These are phyloP conservation scores for Talaromyces islandicus DNA, from an alignment of 2,329 filamentous ascomycete species.

Conservation along the genomic window DNA sequence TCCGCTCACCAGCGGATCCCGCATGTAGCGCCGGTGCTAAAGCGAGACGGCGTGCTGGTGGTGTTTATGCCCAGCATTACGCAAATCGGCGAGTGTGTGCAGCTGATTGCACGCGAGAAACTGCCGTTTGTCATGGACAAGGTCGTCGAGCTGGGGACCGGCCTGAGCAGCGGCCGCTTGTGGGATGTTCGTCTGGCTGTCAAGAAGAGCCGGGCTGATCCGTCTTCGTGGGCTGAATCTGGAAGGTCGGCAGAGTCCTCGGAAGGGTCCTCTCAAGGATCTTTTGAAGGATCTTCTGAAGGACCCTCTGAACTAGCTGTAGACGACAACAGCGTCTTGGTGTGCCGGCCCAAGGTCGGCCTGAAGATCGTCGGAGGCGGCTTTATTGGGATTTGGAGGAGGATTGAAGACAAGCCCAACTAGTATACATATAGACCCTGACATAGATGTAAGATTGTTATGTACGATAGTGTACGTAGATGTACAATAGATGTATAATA, in stretches of 20 bases:
- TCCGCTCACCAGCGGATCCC: constrained; percentile 48
- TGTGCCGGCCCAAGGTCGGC: constrained; percentile 50
- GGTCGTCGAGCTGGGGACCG: constrained; percentile 41
- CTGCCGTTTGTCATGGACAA: constrained; percentile 49
- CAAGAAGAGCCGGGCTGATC: constrained; percentile 30
- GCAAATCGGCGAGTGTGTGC: constrained; percentile 63
- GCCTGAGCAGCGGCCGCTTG: constrained; percentile 40
- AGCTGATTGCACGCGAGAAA: constrained; percentile 46
- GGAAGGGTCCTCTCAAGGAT: not conserved
- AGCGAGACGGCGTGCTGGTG: constrained; percentile 58
- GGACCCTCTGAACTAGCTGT: not conserved
- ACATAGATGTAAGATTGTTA: not conserved
- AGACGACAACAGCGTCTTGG: constrained; percentile 33
- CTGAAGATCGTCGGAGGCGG: constrained; percentile 43
- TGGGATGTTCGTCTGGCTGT: constrained; percentile 43
- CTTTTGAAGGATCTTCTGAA: not conserved
- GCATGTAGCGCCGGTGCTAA: constrained; percentile 48
- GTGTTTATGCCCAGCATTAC: constrained; percentile 74
- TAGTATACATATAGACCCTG: not conserved
- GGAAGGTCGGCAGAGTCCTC: too few species aligned
- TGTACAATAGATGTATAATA: not conserved
- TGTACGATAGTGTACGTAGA: too few species aligned
- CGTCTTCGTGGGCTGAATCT: constrained; percentile 19
- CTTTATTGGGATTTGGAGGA: constrained; percentile 47
- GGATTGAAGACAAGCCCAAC: constrained; percentile 26